phyloP scores from a whole-genome alignment of 306 rosid species.

The Glycyrrhiza uralensis region DNA sequence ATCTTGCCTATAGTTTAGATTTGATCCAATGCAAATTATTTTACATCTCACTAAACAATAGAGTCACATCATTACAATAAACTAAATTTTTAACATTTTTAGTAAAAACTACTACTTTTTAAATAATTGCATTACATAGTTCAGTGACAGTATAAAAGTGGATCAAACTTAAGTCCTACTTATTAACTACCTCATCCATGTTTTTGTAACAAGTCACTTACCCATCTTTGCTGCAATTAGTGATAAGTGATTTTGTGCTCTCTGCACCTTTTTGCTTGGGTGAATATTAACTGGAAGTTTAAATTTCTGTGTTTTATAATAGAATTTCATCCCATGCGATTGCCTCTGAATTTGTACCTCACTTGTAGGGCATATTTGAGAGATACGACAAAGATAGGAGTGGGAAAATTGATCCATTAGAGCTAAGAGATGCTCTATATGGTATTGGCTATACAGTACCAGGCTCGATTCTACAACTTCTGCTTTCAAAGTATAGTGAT shows the following conservation, averaged over 20 bases:
- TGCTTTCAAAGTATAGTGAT: constrained; percentile 65
- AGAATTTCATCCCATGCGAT: neutral
- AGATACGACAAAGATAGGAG: constrained; percentile 84
- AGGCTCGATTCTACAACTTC: constrained; percentile 64
- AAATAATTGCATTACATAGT: neutral
- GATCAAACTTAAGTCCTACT: neutral
- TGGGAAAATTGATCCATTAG: constrained; percentile 76
- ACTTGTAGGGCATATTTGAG: constrained; percentile 67
- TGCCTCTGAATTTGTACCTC: constrained; percentile 13
- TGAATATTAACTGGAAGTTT: neutral
- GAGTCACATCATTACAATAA: neutral
- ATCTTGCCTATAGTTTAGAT: neutral
- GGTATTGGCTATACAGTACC: constrained; percentile 78
- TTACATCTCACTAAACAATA: neutral
- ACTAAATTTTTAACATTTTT: neutral
- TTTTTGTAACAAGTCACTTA: neutral
- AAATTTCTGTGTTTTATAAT: neutral
- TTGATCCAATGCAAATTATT: neutral
- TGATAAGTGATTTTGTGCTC: neutral
- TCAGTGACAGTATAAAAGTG: neutral
- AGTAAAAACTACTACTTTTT: neutral
- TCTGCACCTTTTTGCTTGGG: neutral
- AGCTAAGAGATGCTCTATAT: constrained; percentile 85
- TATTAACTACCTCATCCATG: neutral
- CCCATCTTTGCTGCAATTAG: neutral